These are phyloP conservation scores for Chalciporus chontae DNA, from an alignment of 768 basidiomycete genomes.

Conservation along the genomic window DNA sequence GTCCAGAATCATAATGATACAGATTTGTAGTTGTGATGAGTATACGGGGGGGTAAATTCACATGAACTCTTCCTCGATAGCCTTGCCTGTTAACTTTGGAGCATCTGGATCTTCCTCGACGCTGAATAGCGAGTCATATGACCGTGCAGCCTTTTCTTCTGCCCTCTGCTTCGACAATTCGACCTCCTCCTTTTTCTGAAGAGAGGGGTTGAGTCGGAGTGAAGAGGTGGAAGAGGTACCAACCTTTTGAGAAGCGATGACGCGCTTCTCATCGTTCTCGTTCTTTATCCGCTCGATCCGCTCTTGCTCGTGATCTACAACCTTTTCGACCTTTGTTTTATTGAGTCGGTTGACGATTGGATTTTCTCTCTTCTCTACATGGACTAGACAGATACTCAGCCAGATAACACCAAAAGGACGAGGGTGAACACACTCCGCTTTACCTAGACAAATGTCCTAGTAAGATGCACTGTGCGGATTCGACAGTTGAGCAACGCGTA, in stretches of 20 bases:
- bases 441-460: slow-evolving; percentile 49
- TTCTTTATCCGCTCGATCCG: slow-evolving; percentile 74
- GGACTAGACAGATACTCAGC: slow-evolving; percentile 42
- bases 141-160: slow-evolving; percentile 83
- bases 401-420: neutral
- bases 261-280: slow-evolving; percentile 63
- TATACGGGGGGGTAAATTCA: slow-evolving; percentile 31
- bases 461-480: neutral
- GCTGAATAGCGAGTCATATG: slow-evolving; percentile 78
- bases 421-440: slow-evolving; percentile 57
- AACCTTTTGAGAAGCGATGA: slow-evolving; percentile 67
- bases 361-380: slow-evolving; percentile 82
- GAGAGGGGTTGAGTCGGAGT: neutral
- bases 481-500: slow-evolving; percentile 28
- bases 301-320: slow-evolving; percentile 91
- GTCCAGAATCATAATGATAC: neutral
- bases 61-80: slow-evolving; percentile 90
- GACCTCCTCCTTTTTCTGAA: slow-evolving; percentile 73
- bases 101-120: slow-evolving; percentile 55
- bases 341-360: slow-evolving; percentile 86
- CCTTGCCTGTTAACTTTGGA: slow-evolving; percentile 59
- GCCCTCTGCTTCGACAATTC: slow-evolving; percentile 74
- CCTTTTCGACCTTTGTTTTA: slow-evolving; percentile 84
- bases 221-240: neutral
- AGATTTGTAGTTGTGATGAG: neutral